phyloP scores from a whole-genome alignment of 805 yeast species.

The Starmerella kuoi region DNA sequence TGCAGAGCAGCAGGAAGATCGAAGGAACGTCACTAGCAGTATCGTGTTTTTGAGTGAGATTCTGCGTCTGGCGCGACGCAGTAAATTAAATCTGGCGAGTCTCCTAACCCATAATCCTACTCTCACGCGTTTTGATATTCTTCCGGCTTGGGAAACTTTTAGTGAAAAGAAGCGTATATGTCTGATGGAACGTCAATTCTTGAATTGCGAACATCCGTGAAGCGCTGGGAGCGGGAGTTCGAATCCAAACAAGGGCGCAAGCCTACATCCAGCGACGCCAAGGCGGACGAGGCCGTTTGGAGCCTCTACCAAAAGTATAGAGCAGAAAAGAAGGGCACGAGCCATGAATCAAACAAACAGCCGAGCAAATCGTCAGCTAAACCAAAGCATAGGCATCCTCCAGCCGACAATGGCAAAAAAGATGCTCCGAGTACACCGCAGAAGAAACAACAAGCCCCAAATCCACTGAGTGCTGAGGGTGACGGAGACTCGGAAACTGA shows the following conservation, averaged over 20 bases:
- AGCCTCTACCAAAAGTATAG: conserved; percentile 15
- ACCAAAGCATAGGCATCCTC: neutral
- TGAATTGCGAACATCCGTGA: conserved; percentile 14
- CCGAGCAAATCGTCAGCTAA: conserved; percentile 1
- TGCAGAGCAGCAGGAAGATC: too few species aligned
- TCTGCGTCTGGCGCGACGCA: too few species aligned
- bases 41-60: too few species aligned
- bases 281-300: conserved; percentile 11
- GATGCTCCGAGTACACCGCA: neutral
- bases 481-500: conserved; percentile 1
- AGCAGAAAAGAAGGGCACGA: conserved; percentile 3
- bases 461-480: neutral
- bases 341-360: neutral
- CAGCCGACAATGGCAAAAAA: neutral
- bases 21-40: too few species aligned
- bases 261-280: conserved; percentile 16
- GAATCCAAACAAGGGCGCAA: conserved; percentile 12
- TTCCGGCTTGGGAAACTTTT: too few species aligned
- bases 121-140: too few species aligned
- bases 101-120: too few species aligned
- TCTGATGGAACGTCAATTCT: neutral
- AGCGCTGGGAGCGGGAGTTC: conserved; percentile 19
- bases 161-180: too few species aligned
- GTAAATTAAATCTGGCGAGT: too few species aligned
- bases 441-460: neutral